Percentiles rank a stretch among this genome's conserved stretches.
Conservation (phyloP, 768 basidiomycete species). For the Tulasnella sp. region DNA sequence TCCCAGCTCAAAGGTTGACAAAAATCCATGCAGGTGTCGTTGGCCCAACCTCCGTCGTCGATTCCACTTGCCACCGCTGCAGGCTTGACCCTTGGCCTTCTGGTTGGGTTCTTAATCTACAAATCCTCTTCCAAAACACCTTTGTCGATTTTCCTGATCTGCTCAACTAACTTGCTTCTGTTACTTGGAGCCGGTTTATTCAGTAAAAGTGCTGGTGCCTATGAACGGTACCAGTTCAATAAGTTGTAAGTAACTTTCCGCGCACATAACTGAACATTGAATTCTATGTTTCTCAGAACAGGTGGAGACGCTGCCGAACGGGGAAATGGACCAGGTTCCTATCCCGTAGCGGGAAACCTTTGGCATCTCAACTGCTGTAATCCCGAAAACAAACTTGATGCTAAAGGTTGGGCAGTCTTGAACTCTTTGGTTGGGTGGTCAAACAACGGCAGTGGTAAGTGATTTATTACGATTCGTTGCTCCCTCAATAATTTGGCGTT, state of each 20-base stretch:
- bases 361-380: too few species aligned
- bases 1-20: too few species aligned
- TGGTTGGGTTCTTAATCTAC: conserved; percentile 64
- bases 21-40: conserved; percentile 40
- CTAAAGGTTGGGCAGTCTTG: too few species aligned
- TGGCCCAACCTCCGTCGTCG: conserved; percentile 63
- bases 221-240: conserved; percentile 56
- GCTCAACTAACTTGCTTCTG: conserved; percentile 82
- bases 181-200: conserved; percentile 91
- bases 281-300: too few species aligned
- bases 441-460: too few species aligned
- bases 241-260: too few species aligned
- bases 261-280: too few species aligned
- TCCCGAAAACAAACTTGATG: too few species aligned
- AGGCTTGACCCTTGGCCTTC: too few species aligned
- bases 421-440: too few species aligned
- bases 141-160: conserved; percentile 71
- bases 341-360: conserved; percentile 63
- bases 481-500: too few species aligned
- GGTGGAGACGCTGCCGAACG: conserved; percentile 47
- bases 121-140: conserved; percentile 66
- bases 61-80: conserved; percentile 85
- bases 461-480: too few species aligned
- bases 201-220: conserved; percentile 60
- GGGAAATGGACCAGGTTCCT: conserved; percentile 66